Percentiles rank a stretch among this genome's conserved stretches.
Evolutionary conservation across 352 stramenopile genomes (phyloP).

Genomic region (Phytophthora tubulina): DNA sequence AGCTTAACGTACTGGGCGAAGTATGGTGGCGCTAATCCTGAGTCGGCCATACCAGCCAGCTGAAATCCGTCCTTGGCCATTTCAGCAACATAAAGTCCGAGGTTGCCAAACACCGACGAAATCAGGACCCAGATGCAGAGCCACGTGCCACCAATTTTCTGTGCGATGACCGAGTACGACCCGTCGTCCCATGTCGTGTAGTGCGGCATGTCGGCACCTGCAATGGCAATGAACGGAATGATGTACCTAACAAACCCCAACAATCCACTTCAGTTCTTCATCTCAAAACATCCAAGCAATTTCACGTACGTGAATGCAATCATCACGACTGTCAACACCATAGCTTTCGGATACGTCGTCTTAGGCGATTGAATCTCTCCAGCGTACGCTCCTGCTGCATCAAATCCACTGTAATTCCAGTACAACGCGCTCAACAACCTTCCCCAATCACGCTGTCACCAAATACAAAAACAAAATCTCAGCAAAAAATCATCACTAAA

Average conservation of each 20-base stretch:
- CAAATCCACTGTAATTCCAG: slow-evolving; percentile 89
- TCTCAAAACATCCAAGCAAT: not conserved
- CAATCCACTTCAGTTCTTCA: not conserved
- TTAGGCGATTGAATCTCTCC: slow-evolving; percentile 78
- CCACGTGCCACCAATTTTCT: slow-evolving; percentile 70
- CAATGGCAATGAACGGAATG: slow-evolving; percentile 76
- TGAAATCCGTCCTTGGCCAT: slow-evolving; percentile 88
- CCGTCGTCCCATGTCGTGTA: slow-evolving; percentile 83
- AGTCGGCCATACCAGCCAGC: slow-evolving; percentile 83
- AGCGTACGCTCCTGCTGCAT: slow-evolving; percentile 74
- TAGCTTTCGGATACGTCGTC: slow-evolving; percentile 77
- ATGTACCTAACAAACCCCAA: slow-evolving; percentile 51
- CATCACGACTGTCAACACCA: slow-evolving; percentile 81
- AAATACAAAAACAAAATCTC: slow-evolving; percentile 4
- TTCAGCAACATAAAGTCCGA: slow-evolving; percentile 84
- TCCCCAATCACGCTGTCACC: slow-evolving; percentile 62
- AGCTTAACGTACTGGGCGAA: slow-evolving; percentile 71
- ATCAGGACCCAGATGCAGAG: slow-evolving; percentile 84
- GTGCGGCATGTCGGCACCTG: slow-evolving; percentile 73
- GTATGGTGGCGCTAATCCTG: slow-evolving; percentile 78
- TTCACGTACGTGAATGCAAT: slow-evolving; percentile 74
- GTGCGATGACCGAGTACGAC: slow-evolving; percentile 78
- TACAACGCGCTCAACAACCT: slow-evolving; percentile 77
- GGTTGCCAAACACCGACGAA: slow-evolving; percentile 79
- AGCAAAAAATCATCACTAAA: not conserved